Evolutionary conservation across 495 filamentous ascomycete genomes (phyloP), one percentile per base, ranked within the genome.

Genomic region (Trichoderma asperelloides): DNA sequence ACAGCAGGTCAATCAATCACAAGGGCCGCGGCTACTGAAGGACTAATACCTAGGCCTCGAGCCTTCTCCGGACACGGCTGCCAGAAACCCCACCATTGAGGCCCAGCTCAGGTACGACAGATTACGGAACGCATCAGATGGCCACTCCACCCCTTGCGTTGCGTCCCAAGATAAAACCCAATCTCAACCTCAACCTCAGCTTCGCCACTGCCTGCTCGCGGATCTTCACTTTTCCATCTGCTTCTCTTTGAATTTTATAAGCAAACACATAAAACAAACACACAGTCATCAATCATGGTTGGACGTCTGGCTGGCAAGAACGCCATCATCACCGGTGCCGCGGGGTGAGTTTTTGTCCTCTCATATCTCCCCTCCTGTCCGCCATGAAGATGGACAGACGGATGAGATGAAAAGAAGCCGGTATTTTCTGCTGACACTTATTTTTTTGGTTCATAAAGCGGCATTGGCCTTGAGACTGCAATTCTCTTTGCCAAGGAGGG

Each of bases 401-500:
- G n/a, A n/a, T n/a, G n/a, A n/a, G n/a, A n/a, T n/a, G n/a, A n/a
- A n/a, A n/a, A n/a, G n/a, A n/a, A n/a, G n/a, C n/a, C n/a, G n/a
- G n/a, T n/a, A 25, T 1, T 30, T 21, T 3, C 3, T 51, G 6
- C 47, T 51, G 18, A 51, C 47, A 51, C 2, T 2, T 12, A 51
- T 9, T 2, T 12, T 3, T 12, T 18, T 45, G 41, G 2, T 18
- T 16, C 57, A 71, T 13, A 28, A 68, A 96, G 93, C 67, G 95
- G 95, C 68, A 98, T 98, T 70, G 95, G 95, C 67, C 90, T 98
- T 49, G 93, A 98, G 78, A 98, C 95, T 12, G 85, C 85, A 62
- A 92, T 98, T 71, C 90, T 98, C 65, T 95, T 98, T 71, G 88
- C 87, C 62, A 88, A 89, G 68, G 93, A 98, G 80, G 95, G 93